Evolutionary conservation across 164 flowering plant genomes (phyloP).

Genomic region (Vitis vinifera): ASM3070453v1 NC_081807.1:4498501-4499000

Average conservation of each 20-base stretch:
- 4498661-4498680: conserved; percentile 19
- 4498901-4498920: conserved; percentile 45
- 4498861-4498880: neutral
- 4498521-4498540: too few species aligned
- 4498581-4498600: conserved; percentile 27
- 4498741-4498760: conserved; percentile 12
- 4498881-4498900: neutral
- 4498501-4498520: too few species aligned
- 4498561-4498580: neutral
- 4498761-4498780: neutral
- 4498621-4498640: conserved; percentile 29
- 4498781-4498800: too few species aligned
- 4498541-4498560: too few species aligned
- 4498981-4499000: conserved; percentile 34
- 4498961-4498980: conserved; percentile 32
- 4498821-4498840: too few species aligned
- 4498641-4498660: conserved; percentile 16
- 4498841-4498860: too few species aligned
- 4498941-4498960: conserved; percentile 46
- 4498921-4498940: conserved; percentile 38
- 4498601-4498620: conserved; percentile 22
- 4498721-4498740: conserved; percentile 33
- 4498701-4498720: conserved; percentile 17
- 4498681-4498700: conserved; percentile 3
- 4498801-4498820: too few species aligned